Evolutionary conservation across 352 stramenopile genomes (phyloP).

Genomic region (Phytophthora multivora): DNA sequence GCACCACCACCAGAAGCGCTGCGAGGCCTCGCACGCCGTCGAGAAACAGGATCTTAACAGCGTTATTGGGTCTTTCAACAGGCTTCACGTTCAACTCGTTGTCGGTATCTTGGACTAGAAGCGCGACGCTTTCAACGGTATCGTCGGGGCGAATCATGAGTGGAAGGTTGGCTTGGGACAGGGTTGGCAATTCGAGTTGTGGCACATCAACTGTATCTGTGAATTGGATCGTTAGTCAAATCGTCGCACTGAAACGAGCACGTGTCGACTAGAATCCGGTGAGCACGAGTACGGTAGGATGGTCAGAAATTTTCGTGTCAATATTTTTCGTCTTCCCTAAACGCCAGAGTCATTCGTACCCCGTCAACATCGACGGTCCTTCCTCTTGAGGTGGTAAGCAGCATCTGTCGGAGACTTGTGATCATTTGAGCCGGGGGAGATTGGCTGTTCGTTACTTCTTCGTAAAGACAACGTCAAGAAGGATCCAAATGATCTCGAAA

Average conservation of each 20-base stretch:
- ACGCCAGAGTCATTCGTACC: neutral
- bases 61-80: neutral
- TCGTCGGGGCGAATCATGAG: neutral
- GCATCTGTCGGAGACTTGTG: too few species aligned
- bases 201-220: neutral
- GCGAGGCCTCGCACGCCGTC: constrained; percentile 46
- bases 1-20: constrained; percentile 30
- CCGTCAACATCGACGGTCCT: neutral
- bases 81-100: neutral
- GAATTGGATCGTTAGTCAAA: neutral
- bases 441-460: too few species aligned
- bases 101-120: neutral
- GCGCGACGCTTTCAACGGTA: neutral
- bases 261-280: neutral
- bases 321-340: neutral
- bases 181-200: neutral
- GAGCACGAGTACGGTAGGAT: neutral
- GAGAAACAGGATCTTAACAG: constrained; percentile 38
- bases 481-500: too few species aligned
- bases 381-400: too few species aligned
- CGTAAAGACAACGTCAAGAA: too few species aligned
- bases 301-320: neutral
- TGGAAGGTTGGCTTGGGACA: neutral
- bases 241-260: neutral
- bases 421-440: too few species aligned